A percentile compares a stretch with the other conserved stretches of the same genome.
Conservation (phyloP, 2,329 filamentous ascomycete genomes). For the Penicillium occitanis region DNA sequence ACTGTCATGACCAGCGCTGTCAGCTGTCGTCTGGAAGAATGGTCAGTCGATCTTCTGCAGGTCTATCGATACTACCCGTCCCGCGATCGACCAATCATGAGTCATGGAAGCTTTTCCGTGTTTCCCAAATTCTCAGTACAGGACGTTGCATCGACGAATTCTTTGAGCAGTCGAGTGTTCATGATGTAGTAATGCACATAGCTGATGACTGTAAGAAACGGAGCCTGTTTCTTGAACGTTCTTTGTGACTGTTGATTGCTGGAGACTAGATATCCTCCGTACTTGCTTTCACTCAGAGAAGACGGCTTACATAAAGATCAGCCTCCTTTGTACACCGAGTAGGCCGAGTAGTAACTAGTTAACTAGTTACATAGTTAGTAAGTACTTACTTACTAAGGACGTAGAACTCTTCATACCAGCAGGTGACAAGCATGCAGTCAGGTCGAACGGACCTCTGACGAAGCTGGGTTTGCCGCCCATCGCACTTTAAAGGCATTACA, state of each 20-base stretch:
- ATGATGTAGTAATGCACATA: slow-evolving; percentile 1
- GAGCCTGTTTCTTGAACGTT: not conserved
- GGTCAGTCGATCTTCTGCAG: slow-evolving; percentile 2
- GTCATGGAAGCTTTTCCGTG: not conserved
- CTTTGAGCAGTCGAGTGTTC: not conserved
- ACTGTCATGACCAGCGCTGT: not conserved
- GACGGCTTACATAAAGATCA: not conserved
- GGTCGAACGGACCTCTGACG: slow-evolving; percentile 13
- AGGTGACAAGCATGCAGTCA: slow-evolving; percentile 11
- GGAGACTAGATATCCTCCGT: not conserved
- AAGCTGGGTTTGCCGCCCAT: slow-evolving; percentile 33
- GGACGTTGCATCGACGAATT: slow-evolving; percentile 11
- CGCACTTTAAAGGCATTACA: slow-evolving; percentile 22
- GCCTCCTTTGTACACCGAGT: slow-evolving; percentile 1
- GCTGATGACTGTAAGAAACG: not conserved
- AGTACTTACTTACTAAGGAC: not conserved
- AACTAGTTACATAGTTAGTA: too few species aligned
- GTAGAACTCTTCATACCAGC: not conserved
- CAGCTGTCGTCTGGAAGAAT: not conserved
- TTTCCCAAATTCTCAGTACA: slow-evolving; percentile 1
- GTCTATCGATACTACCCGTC: not conserved
- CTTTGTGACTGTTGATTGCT: not conserved
- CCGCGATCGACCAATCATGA: slow-evolving; percentile 3
- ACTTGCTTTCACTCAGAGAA: not conserved
- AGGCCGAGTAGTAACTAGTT: not conserved